Evolutionary conservation across 331 rosid genomes (phyloP).

Genomic region (Pyrus hybrid): DNA sequence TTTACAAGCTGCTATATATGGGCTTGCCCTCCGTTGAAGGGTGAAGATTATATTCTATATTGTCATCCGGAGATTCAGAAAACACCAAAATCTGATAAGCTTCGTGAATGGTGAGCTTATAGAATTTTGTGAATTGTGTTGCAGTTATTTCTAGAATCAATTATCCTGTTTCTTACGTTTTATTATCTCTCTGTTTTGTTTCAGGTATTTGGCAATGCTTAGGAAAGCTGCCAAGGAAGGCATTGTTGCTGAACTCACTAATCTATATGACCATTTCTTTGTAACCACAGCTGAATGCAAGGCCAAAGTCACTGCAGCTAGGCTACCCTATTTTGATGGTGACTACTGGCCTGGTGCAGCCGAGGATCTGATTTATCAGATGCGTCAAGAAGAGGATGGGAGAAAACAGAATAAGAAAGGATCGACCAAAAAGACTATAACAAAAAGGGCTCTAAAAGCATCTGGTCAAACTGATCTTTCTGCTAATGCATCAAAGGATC

Average conservation of each 20-base stretch:
- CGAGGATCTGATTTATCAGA: slow-evolving; percentile 86
- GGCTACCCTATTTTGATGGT: slow-evolving; percentile 95
- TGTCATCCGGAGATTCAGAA: slow-evolving; percentile 99
- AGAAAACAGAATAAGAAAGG: slow-evolving; percentile 73
- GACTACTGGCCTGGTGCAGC: slow-evolving; percentile 99
- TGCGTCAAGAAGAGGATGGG: slow-evolving; percentile 93
- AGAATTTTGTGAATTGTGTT: slow-evolving; percentile 4
- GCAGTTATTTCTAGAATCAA: not conserved
- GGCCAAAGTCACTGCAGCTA: slow-evolving; percentile 93
- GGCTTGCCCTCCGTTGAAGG: slow-evolving; percentile 99
- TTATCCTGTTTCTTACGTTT: not conserved
- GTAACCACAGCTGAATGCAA: slow-evolving; percentile 69
- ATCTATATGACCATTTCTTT: slow-evolving; percentile 91
- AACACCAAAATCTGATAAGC: slow-evolving; percentile 98
- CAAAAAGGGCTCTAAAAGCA: slow-evolving; percentile 85
- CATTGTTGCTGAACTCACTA: slow-evolving; percentile 77
- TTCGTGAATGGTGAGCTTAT: slow-evolving; percentile 87
- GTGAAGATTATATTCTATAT: slow-evolving; percentile 94
- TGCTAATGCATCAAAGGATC: slow-evolving; percentile 70
- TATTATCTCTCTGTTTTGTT: slow-evolving; percentile 1
- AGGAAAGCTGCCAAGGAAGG: slow-evolving; percentile 86
- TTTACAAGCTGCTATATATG: slow-evolving; percentile 97
- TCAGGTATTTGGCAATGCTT: slow-evolving; percentile 90
- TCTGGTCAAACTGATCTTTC: slow-evolving; percentile 87
- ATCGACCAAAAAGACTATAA: slow-evolving; percentile 49